phyloP scores from a whole-genome alignment of 306 rosid species.

The Pyrus betulifolia region DNA sequence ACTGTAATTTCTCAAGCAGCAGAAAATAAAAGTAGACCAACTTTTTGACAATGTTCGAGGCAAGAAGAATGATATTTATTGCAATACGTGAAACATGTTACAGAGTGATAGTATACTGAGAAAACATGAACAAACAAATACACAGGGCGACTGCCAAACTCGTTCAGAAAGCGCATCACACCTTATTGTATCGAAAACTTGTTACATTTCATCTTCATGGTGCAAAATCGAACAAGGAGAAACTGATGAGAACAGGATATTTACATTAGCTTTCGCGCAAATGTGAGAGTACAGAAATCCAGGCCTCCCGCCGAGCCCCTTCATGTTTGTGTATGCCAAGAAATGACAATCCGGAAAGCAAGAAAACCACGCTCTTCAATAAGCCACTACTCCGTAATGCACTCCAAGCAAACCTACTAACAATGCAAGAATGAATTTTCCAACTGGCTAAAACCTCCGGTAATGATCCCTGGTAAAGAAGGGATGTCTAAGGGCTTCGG shows the following conservation, averaged over 20 bases:
- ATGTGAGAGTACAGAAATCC: not conserved
- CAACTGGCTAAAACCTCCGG: constrained; percentile 33
- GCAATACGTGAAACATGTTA: not conserved
- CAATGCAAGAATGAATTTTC: not conserved
- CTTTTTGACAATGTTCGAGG: not conserved
- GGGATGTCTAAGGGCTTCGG: constrained; percentile 64
- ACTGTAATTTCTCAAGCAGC: not conserved
- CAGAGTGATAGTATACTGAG: not conserved
- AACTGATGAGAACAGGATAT: constrained; percentile 2
- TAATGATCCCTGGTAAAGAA: constrained; percentile 56
- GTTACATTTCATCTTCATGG: constrained; percentile 1
- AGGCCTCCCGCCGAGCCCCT: constrained; percentile 3
- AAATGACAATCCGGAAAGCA: not conserved
- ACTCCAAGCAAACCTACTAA: not conserved
- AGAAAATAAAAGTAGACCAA: not conserved
- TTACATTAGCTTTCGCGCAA: constrained; percentile 1
- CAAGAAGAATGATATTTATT: not conserved
- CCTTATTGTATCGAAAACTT: not conserved
- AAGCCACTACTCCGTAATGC: not conserved
- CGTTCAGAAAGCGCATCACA: not conserved
- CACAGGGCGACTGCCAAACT: not conserved
- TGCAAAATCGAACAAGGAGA: constrained; percentile 7
- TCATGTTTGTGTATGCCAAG: constrained; percentile 4
- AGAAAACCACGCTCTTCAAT: not conserved
- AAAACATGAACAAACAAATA: not conserved